Evolutionary conservation across 192 early-diverging fungal genomes (phyloP).

Genomic region (Entomortierella lignicola): DNA sequence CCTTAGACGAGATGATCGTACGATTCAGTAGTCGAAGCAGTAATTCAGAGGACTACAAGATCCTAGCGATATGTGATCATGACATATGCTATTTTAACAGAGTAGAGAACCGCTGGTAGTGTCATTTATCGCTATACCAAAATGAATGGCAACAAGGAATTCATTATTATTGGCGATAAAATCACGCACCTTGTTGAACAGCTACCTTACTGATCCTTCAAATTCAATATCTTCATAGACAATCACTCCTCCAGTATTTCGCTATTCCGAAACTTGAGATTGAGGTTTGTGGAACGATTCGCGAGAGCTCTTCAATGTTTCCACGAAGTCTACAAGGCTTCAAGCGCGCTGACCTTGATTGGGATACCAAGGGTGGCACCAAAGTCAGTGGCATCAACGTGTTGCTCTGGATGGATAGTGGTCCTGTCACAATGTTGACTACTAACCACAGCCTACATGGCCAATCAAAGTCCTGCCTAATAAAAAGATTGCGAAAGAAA

Average conservation of each 20-base stretch:
- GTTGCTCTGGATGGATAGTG: too few species aligned
- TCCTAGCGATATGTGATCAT: constrained; percentile 36
- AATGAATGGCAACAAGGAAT: neutral
- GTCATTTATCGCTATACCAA: constrained; percentile 13
- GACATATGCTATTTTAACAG: constrained; percentile 40
- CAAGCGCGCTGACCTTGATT: too few species aligned
- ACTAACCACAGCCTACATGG: too few species aligned
- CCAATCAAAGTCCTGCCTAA: too few species aligned
- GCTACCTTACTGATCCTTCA: constrained; percentile 2
- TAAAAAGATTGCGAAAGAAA: too few species aligned
- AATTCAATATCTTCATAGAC: constrained; percentile 49
- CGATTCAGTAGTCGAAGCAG: constrained; percentile 27
- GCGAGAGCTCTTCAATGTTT: too few species aligned
- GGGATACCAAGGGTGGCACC: too few species aligned
- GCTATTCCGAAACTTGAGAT: constrained; percentile 28
- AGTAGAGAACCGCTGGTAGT: too few species aligned
- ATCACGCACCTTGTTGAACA: constrained; percentile 25
- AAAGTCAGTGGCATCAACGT: too few species aligned
- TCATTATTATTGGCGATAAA: neutral
- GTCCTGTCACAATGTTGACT: too few species aligned
- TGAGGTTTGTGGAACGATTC: constrained; percentile 29
- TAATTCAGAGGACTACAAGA: constrained; percentile 50
- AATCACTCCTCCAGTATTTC: constrained; percentile 44
- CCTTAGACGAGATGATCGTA: constrained; percentile 45
- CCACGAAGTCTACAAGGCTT: too few species aligned